Conservation (phyloP, 139 green algal species). For the Pseudopediastrum boryanum region DNA sequence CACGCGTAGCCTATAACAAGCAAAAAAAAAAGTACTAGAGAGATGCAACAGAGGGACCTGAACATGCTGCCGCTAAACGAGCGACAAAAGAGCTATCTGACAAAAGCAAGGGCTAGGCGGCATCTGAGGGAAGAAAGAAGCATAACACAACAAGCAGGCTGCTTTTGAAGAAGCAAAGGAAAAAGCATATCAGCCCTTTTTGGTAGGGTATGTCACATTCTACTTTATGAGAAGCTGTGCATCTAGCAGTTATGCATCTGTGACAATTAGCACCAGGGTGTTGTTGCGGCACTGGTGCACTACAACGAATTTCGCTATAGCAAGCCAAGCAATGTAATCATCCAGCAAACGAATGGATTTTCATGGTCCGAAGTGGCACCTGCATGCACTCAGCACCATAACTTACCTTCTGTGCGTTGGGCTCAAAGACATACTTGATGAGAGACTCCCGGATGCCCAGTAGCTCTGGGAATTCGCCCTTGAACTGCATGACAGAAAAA, state of each 20-base stretch:
- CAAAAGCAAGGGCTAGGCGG: too few species aligned
- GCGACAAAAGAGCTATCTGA: too few species aligned
- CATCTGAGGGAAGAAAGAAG: too few species aligned
- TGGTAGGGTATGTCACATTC: too few species aligned
- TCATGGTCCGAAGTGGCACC: neutral
- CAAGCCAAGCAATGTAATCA: neutral
- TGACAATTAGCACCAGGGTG: neutral
- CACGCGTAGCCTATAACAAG: neutral
- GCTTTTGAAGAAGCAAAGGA: too few species aligned
- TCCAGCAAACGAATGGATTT: neutral
- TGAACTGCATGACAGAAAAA: conserved; percentile 73
- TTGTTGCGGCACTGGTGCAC: too few species aligned
- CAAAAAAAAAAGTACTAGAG: neutral
- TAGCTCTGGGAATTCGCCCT: conserved; percentile 90
- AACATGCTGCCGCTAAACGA: too few species aligned
- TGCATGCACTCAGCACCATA: neutral
- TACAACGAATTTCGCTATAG: neutral
- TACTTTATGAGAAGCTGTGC: neutral
- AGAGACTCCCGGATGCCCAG: conserved; percentile 89
- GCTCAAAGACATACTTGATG: conserved; percentile 94
- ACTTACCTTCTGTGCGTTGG: conserved; percentile 56
- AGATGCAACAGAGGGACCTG: too few species aligned
- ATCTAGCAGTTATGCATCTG: neutral
- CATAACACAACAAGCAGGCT: too few species aligned
- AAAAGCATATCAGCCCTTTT: too few species aligned